A percentile compares a stretch with the other conserved stretches of the same genome.
These are phyloP conservation scores for Ramaria rubella DNA, from an alignment of 768 basidiomycete genomes.

Conservation along the genomic window DNA sequence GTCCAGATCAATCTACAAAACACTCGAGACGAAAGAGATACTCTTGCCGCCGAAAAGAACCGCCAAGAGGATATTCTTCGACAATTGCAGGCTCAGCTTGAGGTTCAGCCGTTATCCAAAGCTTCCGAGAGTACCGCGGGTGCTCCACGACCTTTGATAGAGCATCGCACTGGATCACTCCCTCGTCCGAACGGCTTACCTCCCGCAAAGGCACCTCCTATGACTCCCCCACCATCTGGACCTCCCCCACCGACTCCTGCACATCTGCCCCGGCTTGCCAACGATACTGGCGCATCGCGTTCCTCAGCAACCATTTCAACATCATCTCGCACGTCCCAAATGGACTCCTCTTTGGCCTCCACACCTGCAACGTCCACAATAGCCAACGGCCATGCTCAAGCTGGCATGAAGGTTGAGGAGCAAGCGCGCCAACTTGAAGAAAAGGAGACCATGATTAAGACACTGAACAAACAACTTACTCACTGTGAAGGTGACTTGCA, in stretches of 20 bases:
- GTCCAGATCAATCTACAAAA: conserved; percentile 71
- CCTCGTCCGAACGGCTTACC: conserved; percentile 57
- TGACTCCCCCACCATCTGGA: conserved; percentile 79
- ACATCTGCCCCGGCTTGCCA: conserved; percentile 28
- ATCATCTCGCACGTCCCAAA: conserved; percentile 63
- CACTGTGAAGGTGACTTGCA: conserved; percentile 90
- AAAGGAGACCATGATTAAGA: conserved; percentile 88
- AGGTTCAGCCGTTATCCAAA: conserved; percentile 1
- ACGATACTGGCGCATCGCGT: conserved; percentile 52
- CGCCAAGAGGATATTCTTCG: conserved; percentile 63
- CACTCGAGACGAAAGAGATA: conserved; percentile 78
- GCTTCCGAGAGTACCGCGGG: conserved; percentile 44
- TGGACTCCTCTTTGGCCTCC: conserved; percentile 64
- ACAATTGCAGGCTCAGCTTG: conserved; percentile 67
- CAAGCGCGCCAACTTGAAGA: conserved; percentile 73
- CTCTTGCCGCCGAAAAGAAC: conserved; percentile 62
- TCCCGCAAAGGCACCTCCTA: conserved; percentile 63
- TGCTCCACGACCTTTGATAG: conserved; percentile 33
- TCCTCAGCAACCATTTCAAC: conserved; percentile 40
- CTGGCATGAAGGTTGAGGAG: conserved; percentile 67
- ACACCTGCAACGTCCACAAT: conserved; percentile 33
- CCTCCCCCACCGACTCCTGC: conserved; percentile 79
- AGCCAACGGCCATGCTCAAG: conserved; percentile 30
- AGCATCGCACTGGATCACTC: conserved; percentile 43
- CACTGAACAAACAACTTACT: conserved; percentile 86